phyloP scores from a whole-genome alignment of 2,329 filamentous ascomycete genomes.

The Pyrenochaeta sp. region DNA sequence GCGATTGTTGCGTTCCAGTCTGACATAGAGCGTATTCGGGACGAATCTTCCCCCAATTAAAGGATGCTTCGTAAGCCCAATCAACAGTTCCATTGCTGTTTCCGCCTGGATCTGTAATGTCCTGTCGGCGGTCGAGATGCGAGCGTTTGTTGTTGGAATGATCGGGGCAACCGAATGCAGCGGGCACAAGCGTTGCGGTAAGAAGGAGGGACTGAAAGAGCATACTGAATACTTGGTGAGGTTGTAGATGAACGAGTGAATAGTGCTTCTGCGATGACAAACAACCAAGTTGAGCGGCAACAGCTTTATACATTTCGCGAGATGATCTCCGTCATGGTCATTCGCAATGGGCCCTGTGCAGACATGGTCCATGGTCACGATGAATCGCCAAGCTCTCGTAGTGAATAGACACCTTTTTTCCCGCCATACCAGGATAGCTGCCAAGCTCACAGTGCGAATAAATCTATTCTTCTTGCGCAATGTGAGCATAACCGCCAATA shows the following conservation, averaged over 20 bases:
- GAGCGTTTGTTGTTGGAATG: conserved; percentile 23
- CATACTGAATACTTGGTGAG: conserved; percentile 7
- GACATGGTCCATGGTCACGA: not conserved
- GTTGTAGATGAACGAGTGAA: not conserved
- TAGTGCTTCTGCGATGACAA: not conserved
- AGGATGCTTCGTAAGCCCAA: conserved; percentile 26
- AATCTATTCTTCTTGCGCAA: not conserved
- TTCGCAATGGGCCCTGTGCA: not conserved
- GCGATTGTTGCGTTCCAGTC: conserved; percentile 60
- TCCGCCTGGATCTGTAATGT: conserved; percentile 3
- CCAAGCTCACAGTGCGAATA: not conserved
- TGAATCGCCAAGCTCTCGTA: not conserved
- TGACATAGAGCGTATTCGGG: conserved; percentile 59
- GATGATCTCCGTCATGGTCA: not conserved
- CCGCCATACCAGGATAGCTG: not conserved
- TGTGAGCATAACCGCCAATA: not conserved
- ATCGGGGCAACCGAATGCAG: conserved; percentile 18
- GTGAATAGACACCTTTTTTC: not conserved
- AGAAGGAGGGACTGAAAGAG: conserved; percentile 16
- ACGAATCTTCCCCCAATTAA: conserved; percentile 50
- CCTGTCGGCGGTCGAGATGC: conserved; percentile 11
- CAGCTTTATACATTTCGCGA: conserved; percentile 1
- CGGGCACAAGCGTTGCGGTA: conserved; percentile 10
- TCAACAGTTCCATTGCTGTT: conserved; percentile 20
- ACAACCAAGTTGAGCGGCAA: not conserved